Evolutionary conservation across 1,284 basidiomycete species (phyloP).

Genomic region (Puccinia hordei): DNA sequence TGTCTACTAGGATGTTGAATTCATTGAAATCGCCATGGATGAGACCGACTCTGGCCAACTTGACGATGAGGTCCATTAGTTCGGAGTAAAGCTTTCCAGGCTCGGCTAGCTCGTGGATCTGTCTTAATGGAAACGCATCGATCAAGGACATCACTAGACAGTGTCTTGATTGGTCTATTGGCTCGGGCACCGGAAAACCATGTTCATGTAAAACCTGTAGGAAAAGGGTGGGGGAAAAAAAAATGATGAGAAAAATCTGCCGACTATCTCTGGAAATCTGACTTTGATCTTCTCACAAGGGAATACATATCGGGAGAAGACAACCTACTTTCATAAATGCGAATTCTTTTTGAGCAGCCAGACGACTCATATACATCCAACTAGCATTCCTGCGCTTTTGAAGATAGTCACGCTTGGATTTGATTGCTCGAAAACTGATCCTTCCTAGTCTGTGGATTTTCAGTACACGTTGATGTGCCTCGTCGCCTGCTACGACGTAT

Average conservation of each 20-base stretch:
- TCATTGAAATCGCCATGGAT: conserved; percentile 99
- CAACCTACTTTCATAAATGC: conserved; percentile 88
- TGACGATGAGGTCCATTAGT: conserved; percentile 94
- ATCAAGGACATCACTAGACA: conserved; percentile 94
- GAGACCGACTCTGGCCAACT: conserved; percentile 85
- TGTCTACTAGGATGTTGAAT: conserved; percentile 88
- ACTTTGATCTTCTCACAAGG: neutral
- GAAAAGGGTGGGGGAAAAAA: neutral
- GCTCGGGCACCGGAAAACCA: conserved; percentile 88
- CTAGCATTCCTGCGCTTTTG: conserved; percentile 92
- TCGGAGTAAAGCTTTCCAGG: conserved; percentile 87
- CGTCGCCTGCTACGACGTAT: conserved; percentile 82
- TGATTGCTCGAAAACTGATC: conserved; percentile 94
- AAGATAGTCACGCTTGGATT: conserved; percentile 94
- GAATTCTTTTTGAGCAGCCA: conserved; percentile 95
- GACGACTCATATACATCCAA: conserved; percentile 99
- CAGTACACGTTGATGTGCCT: conserved; percentile 81
- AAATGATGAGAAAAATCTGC: too few relatives aligned
- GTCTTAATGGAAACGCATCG: conserved; percentile 94
- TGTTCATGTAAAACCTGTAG: conserved; percentile 84
- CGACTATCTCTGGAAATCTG: too few relatives aligned
- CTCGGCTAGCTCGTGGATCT: conserved; percentile 77
- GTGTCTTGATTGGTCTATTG: conserved; percentile 91
- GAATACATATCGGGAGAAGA: conserved; percentile 9
- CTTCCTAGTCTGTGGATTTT: conserved; percentile 87